phyloP scores from a whole-genome alignment of 306 rosid genomes.

The Mimosa pudica region DNA sequence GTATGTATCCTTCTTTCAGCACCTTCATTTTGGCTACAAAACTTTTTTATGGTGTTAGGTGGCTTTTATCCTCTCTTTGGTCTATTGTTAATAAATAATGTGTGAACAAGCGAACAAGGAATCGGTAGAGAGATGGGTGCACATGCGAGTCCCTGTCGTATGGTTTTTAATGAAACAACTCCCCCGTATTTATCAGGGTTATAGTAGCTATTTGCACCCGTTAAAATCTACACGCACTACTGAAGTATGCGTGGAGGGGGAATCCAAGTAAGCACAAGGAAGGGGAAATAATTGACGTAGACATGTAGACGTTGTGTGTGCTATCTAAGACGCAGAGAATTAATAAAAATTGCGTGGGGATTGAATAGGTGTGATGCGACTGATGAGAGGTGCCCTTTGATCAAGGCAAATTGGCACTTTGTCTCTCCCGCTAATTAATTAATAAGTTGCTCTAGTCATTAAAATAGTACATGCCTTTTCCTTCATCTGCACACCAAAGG shows the following conservation, averaged over 20 bases:
- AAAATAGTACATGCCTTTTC: not conserved
- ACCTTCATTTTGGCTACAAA: no score
- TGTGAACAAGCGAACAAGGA: not conserved
- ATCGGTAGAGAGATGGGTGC: not conserved
- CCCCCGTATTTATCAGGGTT: no score
- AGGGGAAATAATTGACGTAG: not conserved
- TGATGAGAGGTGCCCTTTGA: not conserved
- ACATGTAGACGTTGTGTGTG: not conserved
- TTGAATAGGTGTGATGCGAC: not conserved
- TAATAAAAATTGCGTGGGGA: not conserved
- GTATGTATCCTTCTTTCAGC: no score
- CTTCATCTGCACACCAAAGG: conserved; percentile 26
- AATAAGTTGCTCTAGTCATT: no score
- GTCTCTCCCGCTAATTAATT: not conserved
- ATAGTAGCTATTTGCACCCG: no score
- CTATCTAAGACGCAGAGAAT: not conserved
- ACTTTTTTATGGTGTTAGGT: no score
- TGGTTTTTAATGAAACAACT: not conserved
- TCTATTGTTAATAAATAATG: no score
- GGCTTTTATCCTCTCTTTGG: no score
- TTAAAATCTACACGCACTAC: no score
- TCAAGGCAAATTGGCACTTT: conserved; percentile 6
- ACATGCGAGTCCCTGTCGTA: not conserved
- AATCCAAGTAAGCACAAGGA: not conserved
- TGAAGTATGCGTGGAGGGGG: no score